These are phyloP conservation scores for Coemansia sp. DNA, from an alignment of 192 early-diverging fungal species.

Conservation along the genomic window DNA sequence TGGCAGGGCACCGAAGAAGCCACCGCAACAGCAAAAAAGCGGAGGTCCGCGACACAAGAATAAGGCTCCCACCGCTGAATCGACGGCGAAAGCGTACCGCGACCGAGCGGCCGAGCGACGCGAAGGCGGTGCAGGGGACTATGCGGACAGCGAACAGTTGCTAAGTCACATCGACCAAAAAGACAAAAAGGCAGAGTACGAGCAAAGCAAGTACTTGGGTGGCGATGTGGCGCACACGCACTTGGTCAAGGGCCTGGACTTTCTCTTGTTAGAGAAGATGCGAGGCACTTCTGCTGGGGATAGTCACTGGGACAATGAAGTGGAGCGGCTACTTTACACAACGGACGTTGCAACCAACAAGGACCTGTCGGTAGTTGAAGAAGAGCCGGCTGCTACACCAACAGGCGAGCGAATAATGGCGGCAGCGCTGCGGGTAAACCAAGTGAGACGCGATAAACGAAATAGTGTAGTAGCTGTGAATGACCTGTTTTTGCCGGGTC, in stretches of 20 bases:
- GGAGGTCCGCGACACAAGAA: slow-evolving; percentile 9
- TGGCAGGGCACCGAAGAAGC: background rate
- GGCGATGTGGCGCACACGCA: slow-evolving; percentile 88
- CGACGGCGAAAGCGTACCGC: slow-evolving; percentile 61
- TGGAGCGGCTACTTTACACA: slow-evolving; percentile 27
- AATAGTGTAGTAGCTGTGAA: slow-evolving; percentile 51
- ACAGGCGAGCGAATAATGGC: slow-evolving; percentile 31
- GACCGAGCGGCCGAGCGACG: slow-evolving; percentile 93
- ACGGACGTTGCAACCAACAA: background rate
- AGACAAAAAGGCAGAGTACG: slow-evolving; percentile 40
- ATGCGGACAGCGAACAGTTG: background rate
- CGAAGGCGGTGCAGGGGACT: slow-evolving; percentile 42
- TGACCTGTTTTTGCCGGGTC: slow-evolving; percentile 74
- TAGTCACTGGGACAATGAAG: slow-evolving; percentile 51
- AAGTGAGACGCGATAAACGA: slow-evolving; percentile 56
- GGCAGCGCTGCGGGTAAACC: slow-evolving; percentile 34
- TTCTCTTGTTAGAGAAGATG: slow-evolving; percentile 74
- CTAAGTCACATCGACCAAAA: background rate
- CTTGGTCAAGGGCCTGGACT: slow-evolving; percentile 93
- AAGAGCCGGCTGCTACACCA: background rate
- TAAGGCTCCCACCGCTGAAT: background rate
- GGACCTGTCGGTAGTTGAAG: background rate
- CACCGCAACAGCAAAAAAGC: background rate
- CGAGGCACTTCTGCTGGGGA: slow-evolving; percentile 53
- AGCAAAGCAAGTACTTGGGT: slow-evolving; percentile 89